Percentiles rank a stretch among this genome's conserved stretches.
phyloP scores from a whole-genome alignment of 768 basidiomycete species.

The Tephrocybe sp. region DNA sequence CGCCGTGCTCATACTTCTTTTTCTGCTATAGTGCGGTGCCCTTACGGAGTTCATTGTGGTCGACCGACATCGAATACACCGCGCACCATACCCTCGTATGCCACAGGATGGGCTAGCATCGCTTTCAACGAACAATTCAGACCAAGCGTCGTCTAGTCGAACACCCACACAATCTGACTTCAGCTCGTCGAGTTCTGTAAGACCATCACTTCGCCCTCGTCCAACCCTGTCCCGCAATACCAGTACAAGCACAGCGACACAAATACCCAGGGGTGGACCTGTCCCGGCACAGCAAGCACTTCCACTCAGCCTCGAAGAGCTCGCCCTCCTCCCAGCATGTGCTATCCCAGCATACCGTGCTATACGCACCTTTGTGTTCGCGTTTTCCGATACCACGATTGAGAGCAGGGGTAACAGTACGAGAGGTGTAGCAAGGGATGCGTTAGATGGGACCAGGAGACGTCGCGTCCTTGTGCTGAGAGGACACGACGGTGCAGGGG shows the following conservation, averaged over 20 bases:
- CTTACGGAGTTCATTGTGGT: constrained; percentile 86
- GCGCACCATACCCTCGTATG: constrained; percentile 62
- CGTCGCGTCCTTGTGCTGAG: constrained; percentile 58
- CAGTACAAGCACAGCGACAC: background rate
- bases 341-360: constrained; percentile 84
- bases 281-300: background rate
- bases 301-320: constrained; percentile 56
- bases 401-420: constrained; percentile 6
- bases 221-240: constrained; percentile 8
- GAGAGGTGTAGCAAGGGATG: constrained; percentile 7
- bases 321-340: constrained; percentile 75
- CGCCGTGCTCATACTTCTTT: constrained; percentile 16
- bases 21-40: constrained; percentile 65
- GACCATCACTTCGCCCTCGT: constrained; percentile 5
- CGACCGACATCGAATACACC: constrained; percentile 74
- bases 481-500: constrained; percentile 74
- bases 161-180: background rate
- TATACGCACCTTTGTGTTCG: constrained; percentile 61
- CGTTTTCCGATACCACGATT: constrained; percentile 26
- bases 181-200: constrained; percentile 8
- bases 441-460: constrained; percentile 20
- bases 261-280: background rate
- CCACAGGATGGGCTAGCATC: constrained; percentile 22
- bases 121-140: constrained; percentile 6
- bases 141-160: constrained; percentile 19